phyloP scores from a whole-genome alignment of 2,329 filamentous ascomycete species.

The Metarhizium guizhouense region DNA sequence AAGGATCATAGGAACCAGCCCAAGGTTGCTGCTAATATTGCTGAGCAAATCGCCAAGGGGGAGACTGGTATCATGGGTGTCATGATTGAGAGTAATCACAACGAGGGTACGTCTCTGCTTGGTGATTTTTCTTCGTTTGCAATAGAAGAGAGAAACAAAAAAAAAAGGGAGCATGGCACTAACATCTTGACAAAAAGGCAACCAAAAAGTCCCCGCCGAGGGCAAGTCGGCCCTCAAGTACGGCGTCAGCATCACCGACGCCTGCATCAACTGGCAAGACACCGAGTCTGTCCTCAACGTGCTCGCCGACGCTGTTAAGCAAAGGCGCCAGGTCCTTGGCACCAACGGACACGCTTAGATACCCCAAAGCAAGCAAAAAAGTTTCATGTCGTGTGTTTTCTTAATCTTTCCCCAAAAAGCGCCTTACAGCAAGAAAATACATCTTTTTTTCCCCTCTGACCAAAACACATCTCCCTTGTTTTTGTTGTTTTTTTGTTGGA shows the following conservation, averaged over 20 bases:
- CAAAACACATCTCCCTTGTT: not conserved
- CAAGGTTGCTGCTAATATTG: conserved; percentile 75
- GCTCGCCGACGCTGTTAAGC: conserved; percentile 64
- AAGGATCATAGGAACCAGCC: conserved; percentile 98
- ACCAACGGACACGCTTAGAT: conserved; percentile 11
- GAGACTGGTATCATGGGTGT: conserved; percentile 89
- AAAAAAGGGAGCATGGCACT: not conserved
- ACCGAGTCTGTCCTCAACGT: conserved; percentile 70
- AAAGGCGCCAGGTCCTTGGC: conserved; percentile 18
- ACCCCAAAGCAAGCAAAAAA: not conserved
- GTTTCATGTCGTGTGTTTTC: not conserved
- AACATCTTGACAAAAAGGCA: conserved; percentile 42
- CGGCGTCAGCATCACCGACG: conserved; percentile 94
- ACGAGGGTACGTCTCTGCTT: conserved; percentile 58
- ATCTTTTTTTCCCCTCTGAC: not conserved
- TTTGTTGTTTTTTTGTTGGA: not conserved
- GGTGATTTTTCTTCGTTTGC: not conserved
- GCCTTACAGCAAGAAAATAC: not conserved
- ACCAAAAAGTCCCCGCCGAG: conserved; percentile 84
- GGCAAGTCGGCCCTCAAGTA: conserved; percentile 81
- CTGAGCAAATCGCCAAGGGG: conserved; percentile 75
- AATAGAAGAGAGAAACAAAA: not conserved
- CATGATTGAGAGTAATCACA: conserved; percentile 98
- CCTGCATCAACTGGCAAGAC: conserved; percentile 91
- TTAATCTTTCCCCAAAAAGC: not conserved